These are phyloP conservation scores for Elsinoe australis DNA, from an alignment of 2,329 filamentous ascomycete genomes.

Conservation along the genomic window DNA sequence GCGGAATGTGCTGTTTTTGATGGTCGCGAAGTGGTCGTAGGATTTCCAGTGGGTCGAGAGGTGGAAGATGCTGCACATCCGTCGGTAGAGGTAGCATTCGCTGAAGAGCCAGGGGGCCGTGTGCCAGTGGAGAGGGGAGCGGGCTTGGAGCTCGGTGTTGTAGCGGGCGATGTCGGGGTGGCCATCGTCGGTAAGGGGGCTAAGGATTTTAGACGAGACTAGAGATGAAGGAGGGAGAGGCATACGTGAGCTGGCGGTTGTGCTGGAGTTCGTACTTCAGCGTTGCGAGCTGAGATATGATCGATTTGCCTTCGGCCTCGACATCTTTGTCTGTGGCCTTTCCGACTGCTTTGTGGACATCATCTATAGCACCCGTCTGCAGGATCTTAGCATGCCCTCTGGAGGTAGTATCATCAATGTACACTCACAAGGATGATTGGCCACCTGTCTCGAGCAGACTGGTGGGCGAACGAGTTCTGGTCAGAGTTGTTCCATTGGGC, in stretches of 20 bases:
- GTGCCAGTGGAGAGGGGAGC: conserved; percentile 73
- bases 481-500: conserved; percentile 73
- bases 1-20: conserved; percentile 87
- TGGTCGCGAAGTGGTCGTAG: conserved; percentile 82
- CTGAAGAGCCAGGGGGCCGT: conserved; percentile 79
- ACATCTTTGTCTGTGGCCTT: conserved; percentile 55
- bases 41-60: conserved; percentile 74
- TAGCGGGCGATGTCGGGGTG: conserved; percentile 68
- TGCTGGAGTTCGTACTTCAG: conserved; percentile 96
- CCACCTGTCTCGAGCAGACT: conserved; percentile 82
- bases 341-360: conserved; percentile 70
- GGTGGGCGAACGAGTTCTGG: conserved; percentile 75
- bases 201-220: conserved; percentile 29
- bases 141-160: conserved; percentile 72
- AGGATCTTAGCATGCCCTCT: too few species aligned
- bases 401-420: background rate
- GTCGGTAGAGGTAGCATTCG: conserved; percentile 91
- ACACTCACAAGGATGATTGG: conserved; percentile 73
- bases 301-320: conserved; percentile 72
- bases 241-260: conserved; percentile 68
- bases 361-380: conserved; percentile 86
- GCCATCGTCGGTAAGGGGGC: conserved; percentile 70
- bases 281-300: conserved; percentile 67
- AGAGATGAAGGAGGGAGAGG: conserved; percentile 14
- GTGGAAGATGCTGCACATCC: conserved; percentile 70